phyloP scores from a whole-genome alignment of 1,139 yeast genomes.

The Debaryomyces sp. region DNA sequence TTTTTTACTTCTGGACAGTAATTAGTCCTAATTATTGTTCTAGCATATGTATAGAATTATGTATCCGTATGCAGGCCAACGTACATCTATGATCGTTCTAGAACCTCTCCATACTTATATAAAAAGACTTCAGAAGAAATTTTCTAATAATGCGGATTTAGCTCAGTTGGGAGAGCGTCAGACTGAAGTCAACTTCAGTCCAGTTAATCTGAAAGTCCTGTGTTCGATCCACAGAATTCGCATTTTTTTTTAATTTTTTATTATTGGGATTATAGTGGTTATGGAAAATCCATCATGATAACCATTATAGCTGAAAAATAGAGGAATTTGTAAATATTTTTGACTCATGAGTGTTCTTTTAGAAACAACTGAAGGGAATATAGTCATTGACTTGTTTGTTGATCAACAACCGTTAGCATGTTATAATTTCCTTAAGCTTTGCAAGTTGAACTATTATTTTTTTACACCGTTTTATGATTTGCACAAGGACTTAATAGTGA shows the following conservation, averaged over 20 bases:
- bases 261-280: conserved; percentile 3
- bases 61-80: too few species aligned
- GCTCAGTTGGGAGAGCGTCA: conserved; percentile 93
- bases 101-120: too few species aligned
- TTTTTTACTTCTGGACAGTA: too few species aligned
- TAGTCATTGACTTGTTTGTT: conserved; percentile 55
- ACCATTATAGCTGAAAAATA: neutral
- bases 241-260: conserved; percentile 24
- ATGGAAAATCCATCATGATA: neutral
- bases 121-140: too few species aligned
- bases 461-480: conserved; percentile 53
- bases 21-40: too few species aligned
- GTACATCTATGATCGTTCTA: too few species aligned
- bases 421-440: conserved; percentile 55
- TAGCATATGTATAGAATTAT: too few species aligned
- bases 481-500: conserved; percentile 36
- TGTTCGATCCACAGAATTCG: conserved; percentile 59
- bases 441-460: conserved; percentile 55
- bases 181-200: conserved; percentile 63
- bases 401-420: conserved; percentile 41
- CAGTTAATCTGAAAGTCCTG: conserved; percentile 66
- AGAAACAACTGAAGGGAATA: conserved; percentile 55
- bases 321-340: neutral
- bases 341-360: conserved; percentile 57
- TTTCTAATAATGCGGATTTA: conserved; percentile 54